A percentile compares a stretch with the other conserved stretches of the same genome.
phyloP scores from a whole-genome alignment of 169 alveolate species.

The Plasmodium vivax region DNA sequence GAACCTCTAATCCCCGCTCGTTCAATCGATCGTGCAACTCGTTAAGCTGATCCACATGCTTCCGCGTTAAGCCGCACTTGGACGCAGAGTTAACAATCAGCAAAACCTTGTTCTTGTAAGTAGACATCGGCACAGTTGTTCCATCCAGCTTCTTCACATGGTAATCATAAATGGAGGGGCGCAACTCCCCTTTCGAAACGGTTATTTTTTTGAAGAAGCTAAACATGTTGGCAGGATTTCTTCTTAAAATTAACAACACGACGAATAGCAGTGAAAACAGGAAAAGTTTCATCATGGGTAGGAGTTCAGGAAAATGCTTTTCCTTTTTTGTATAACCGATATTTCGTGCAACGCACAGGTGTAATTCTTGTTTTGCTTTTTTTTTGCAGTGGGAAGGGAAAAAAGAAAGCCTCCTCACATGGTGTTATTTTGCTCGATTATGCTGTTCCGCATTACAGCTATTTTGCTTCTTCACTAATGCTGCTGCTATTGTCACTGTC shows the following conservation, averaged over 20 bases:
- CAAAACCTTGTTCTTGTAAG: constrained; percentile 28
- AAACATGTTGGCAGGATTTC: constrained; percentile 14
- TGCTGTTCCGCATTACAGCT: background rate
- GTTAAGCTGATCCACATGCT: constrained; percentile 39
- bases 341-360: background rate
- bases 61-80: constrained; percentile 61
- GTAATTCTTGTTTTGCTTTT: background rate
- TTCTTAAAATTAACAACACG: background rate
- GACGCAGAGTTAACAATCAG: constrained; percentile 62
- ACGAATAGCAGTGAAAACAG: background rate
- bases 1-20: constrained; percentile 37
- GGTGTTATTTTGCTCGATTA: background rate
- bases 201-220: constrained; percentile 48
- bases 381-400: background rate
- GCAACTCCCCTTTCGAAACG: constrained; percentile 16
- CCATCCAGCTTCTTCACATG: constrained; percentile 20
- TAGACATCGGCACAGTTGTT: constrained; percentile 33
- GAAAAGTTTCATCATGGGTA: background rate
- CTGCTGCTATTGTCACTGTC: background rate
- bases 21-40: constrained; percentile 3
- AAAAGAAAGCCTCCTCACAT: too few relatives aligned
- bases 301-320: background rate
- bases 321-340: background rate
- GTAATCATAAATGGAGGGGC: constrained; percentile 43
- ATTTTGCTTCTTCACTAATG: background rate